A percentile compares a stretch with the other conserved stretches of the same genome.
Evolutionary conservation across 768 basidiomycete genomes (phyloP).

Genomic region (Cubamyces sp.): DNA sequence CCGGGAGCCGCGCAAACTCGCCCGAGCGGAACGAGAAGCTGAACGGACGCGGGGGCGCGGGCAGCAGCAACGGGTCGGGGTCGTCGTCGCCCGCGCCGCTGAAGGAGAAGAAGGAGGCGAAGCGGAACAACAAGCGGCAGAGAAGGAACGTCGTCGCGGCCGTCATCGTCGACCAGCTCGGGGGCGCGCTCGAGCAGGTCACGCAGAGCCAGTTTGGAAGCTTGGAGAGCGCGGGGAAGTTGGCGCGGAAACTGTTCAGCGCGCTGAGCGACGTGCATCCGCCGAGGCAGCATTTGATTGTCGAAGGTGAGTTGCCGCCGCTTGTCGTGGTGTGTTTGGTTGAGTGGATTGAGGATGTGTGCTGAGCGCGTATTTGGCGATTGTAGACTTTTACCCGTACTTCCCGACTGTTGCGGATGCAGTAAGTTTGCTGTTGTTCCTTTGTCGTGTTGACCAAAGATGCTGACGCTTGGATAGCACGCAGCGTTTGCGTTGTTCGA

Average conservation of each 20-base stretch:
- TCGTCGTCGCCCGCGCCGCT: slow-evolving; percentile 18
- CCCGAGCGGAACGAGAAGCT: slow-evolving; percentile 8
- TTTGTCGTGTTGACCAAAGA: not conserved
- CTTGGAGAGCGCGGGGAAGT: slow-evolving; percentile 63
- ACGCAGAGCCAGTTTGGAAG: slow-evolving; percentile 60
- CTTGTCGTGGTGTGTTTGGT: not conserved
- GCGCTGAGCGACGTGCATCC: slow-evolving; percentile 63
- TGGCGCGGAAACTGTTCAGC: slow-evolving; percentile 72
- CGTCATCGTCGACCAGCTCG: slow-evolving; percentile 72
- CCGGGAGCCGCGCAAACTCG: not conserved
- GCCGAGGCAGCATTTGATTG: slow-evolving; percentile 61
- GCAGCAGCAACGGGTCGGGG: slow-evolving; percentile 30
- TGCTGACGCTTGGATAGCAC: slow-evolving; percentile 43
- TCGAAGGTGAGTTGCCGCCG: slow-evolving; percentile 53
- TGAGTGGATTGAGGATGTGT: slow-evolving; percentile 2
- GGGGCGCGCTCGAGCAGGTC: slow-evolving; percentile 70
- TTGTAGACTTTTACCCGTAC: slow-evolving; percentile 75
- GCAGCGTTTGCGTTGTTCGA: slow-evolving; percentile 75
- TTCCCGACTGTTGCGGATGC: slow-evolving; percentile 75
- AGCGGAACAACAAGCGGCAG: slow-evolving; percentile 20
- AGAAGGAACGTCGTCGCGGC: slow-evolving; percentile 56
- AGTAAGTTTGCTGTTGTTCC: slow-evolving; percentile 41
- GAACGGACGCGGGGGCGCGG: slow-evolving; percentile 2
- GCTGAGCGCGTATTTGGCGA: too few relatives aligned
- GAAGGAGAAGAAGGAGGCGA: slow-evolving; percentile 21